A percentile compares a stretch with the other conserved stretches of the same genome.
Evolutionary conservation across 805 yeast genomes (phyloP).

Genomic region (Phaffomyces antillensis): DNA sequence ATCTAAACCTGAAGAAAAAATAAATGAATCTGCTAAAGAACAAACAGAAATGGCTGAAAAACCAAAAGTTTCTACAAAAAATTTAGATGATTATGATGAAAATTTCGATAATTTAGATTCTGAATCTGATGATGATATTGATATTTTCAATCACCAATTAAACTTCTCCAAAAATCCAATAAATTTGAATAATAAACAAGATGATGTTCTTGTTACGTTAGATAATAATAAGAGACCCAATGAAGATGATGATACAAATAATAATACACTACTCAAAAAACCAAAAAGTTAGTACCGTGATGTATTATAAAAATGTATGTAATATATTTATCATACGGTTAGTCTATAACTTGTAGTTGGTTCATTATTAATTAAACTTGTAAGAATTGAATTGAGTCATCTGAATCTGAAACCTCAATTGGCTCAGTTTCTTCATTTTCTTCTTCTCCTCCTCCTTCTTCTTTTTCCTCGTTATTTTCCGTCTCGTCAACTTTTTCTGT

Average conservation of each 20-base stretch:
- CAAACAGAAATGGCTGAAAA: constrained; percentile 9
- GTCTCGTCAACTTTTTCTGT: constrained; percentile 12
- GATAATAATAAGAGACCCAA: constrained; percentile 6
- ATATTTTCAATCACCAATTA: constrained; percentile 14
- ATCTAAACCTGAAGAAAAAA: neutral
- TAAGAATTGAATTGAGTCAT: neutral
- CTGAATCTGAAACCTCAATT: no score
- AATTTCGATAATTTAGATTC: constrained; percentile 19
- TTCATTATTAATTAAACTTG: neutral
- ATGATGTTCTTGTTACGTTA: constrained; percentile 17
- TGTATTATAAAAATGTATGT: no score
- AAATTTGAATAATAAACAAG: constrained; percentile 5
- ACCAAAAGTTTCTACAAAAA: neutral
- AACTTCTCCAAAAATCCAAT: constrained; percentile 14
- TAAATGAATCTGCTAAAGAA: neutral
- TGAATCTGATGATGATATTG: constrained; percentile 15
- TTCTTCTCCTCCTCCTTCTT: neutral
- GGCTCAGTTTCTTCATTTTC: no score
- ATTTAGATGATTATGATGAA: constrained; percentile 9
- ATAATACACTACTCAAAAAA: constrained; percentile 3
- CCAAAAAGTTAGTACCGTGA: neutral
- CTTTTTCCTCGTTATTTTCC: neutral
- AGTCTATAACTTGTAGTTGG: no score
- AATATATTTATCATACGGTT: no score
- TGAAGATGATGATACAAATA: constrained; percentile 8